Evolutionary conservation across 2,329 filamentous ascomycete genomes (phyloP), one percentile per base, ranked within the genome.

Genomic region (Neonectria neomacrospora): DNA sequence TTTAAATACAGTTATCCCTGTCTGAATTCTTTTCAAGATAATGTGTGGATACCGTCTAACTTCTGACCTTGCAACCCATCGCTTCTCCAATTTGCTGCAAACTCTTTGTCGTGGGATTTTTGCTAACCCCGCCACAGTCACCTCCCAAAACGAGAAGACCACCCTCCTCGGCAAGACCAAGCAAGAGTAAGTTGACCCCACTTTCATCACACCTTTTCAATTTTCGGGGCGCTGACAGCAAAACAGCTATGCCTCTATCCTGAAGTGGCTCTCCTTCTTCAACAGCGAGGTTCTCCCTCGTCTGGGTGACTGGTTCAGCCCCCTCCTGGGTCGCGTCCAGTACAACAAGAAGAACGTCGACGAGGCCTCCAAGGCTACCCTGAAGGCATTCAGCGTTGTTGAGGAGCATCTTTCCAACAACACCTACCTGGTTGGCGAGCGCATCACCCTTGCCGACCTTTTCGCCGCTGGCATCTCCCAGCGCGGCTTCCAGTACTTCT

Each of bases 61-160:
- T 91, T 93, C 90, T 93, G 90, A 94, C 82, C 79, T 70, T 67
- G 64, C 71, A 71, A 61, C 68, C 63, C 48, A 61, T 66, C 67
- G 50, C 68, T 65, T 67, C 65, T 68, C 58, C 50, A 69, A 67
- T 71, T 73, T 77, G 72, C 75, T 64, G 57, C 32, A 69, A 73
- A 69, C 8, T 60, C 52, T 63, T 64, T 51, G 32, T 54, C 65
- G 54, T 76, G 71, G 57, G 50, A 28, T 42, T 58, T 66, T 68
- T 42, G 71, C 78, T 82, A 74, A 82, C 75, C 71, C 63, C 65
- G 67, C 78, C 32, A 66, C 48, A 98, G 96, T 99, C 80, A 94
- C 96, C 77, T 98, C 96, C 75, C 96, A 99, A 86, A 99, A 99
- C 82, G 96, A 98, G 91, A 98, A 98, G 91, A 99, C 96, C 76